phyloP scores from a whole-genome alignment of 2,329 filamentous ascomycete genomes.

The Paecilomyces sp. region DNA sequence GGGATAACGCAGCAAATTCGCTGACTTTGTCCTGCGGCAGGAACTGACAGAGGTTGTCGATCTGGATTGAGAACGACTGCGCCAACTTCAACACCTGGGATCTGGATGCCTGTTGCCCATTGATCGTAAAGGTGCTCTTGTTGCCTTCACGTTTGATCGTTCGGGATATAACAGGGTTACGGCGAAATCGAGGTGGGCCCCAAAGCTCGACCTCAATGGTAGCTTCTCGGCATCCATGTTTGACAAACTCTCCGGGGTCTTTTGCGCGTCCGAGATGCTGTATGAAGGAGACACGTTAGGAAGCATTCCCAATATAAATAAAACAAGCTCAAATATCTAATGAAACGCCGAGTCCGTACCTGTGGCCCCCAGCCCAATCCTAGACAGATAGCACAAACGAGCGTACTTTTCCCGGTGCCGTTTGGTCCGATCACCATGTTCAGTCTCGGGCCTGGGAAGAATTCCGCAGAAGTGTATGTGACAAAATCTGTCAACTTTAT shows the following conservation, averaged over 20 bases:
- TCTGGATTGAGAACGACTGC: slow-evolving; percentile 73
- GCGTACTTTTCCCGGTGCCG: slow-evolving; percentile 92
- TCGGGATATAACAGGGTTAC: slow-evolving; percentile 68
- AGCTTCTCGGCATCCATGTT: slow-evolving; percentile 72
- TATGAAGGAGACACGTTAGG: slow-evolving; percentile 3
- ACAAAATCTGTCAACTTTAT: slow-evolving; percentile 86
- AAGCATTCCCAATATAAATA: too few relatives aligned
- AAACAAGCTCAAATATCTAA: not conserved
- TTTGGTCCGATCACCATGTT: slow-evolving; percentile 99
- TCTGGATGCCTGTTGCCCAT: slow-evolving; percentile 55
- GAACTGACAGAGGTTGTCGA: slow-evolving; percentile 97
- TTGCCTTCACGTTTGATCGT: slow-evolving; percentile 78
- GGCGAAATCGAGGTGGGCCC: slow-evolving; percentile 44
- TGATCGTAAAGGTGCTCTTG: slow-evolving; percentile 68
- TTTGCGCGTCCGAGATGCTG: slow-evolving; percentile 77
- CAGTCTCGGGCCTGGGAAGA: slow-evolving; percentile 80
- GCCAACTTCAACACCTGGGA: slow-evolving; percentile 63
- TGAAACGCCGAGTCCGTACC: slow-evolving; percentile 26
- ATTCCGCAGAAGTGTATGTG: slow-evolving; percentile 88
- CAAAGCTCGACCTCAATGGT: slow-evolving; percentile 87
- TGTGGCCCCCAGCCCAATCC: slow-evolving; percentile 76
- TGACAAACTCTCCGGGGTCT: slow-evolving; percentile 82
- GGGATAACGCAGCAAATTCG: slow-evolving; percentile 79
- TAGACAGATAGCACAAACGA: slow-evolving; percentile 93
- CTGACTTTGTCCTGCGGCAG: slow-evolving; percentile 92